Evolutionary conservation across 495 filamentous ascomycete genomes (phyloP).

Genomic region (Letharia columbiana): DNA sequence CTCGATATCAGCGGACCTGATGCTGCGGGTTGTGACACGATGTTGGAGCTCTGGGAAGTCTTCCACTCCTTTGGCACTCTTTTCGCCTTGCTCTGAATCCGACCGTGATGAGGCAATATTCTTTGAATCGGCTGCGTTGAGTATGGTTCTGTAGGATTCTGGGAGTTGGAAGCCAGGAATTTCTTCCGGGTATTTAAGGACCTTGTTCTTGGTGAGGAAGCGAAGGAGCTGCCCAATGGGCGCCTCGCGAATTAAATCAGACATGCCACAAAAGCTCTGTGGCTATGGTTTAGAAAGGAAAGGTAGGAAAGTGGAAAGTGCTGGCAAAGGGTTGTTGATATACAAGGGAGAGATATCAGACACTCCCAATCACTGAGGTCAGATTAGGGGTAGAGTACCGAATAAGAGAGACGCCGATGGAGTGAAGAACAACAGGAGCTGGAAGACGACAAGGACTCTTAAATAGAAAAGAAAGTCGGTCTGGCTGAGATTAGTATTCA

Average conservation of each 20-base stretch:
- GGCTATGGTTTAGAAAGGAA: background rate
- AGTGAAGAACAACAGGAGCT: background rate
- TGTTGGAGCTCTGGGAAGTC: constrained; percentile 18
- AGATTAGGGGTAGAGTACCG: background rate
- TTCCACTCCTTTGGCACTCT: constrained; percentile 15
- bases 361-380: background rate
- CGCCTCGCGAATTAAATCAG: constrained; percentile 40
- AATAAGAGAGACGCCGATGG: background rate
- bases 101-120: constrained; percentile 10
- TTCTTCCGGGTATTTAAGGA: constrained; percentile 50
- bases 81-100: constrained; percentile 17
- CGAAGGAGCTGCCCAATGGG: constrained; percentile 48
- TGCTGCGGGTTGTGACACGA: constrained; percentile 13
- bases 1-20: constrained; percentile 19
- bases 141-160: constrained; percentile 35
- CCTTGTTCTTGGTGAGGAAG: constrained; percentile 38
- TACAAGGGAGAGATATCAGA: background rate
- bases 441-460: background rate
- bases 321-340: background rate
- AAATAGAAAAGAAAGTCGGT: background rate
- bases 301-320: background rate
- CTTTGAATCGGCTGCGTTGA: constrained; percentile 23
- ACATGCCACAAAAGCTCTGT: constrained; percentile 11
- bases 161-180: constrained; percentile 43
- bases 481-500: no score